phyloP scores from a whole-genome alignment of 106 monocot genomes.

The Dendrobium nobile region DNA sequence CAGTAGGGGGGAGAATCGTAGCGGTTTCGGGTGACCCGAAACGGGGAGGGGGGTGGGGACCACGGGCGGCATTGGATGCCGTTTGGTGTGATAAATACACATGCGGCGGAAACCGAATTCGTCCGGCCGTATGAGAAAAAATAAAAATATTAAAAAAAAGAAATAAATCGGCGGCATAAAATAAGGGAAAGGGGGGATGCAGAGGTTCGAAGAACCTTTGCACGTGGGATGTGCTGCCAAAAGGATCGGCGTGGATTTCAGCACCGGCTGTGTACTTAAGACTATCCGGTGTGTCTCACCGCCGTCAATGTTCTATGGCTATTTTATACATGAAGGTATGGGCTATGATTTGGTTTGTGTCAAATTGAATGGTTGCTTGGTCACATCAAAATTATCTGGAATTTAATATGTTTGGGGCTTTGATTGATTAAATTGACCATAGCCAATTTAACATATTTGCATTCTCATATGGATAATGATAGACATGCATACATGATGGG shows the following conservation, averaged over 20 bases:
- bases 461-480: no score
- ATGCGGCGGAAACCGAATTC: slow-evolving; percentile 1
- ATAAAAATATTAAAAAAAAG: background rate
- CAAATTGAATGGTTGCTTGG: no score
- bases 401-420: no score
- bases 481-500: no score
- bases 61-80: slow-evolving; percentile 2
- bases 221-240: slow-evolving; percentile 11
- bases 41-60: background rate
- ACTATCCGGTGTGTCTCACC: background rate
- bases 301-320: background rate
- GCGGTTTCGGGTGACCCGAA: background rate
- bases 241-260: slow-evolving; percentile 1
- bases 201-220: background rate
- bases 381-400: no score
- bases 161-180: background rate
- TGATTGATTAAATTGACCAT: no score
- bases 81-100: background rate
- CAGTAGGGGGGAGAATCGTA: background rate
- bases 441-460: no score
- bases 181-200: background rate
- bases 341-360: no score
- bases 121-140: background rate
- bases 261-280: background rate
- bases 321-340: background rate